Base-by-base conservation (phyloP, 2,329 filamentous ascomycete species). In the Herpomyces periplanetae region DNA sequence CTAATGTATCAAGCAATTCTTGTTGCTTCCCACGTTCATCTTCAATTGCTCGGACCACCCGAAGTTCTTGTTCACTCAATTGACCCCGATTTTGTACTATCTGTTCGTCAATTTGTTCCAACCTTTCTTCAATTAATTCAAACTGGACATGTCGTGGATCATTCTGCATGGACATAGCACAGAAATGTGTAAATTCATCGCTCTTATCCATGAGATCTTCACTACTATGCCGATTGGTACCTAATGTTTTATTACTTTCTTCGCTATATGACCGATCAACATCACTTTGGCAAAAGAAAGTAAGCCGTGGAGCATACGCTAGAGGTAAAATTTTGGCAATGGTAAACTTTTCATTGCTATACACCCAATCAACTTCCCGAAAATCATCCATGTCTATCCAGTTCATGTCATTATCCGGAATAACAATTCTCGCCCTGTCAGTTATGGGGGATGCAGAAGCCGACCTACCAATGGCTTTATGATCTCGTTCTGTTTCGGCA, bases 331-430 rank as follows among this genome's bases (percentile, higher is more conserved):
- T 96, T 36, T 80, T 73, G 1, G 75, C 91, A 27, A 84, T 63
- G 1, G 75, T 73, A 27, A 87, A 84, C 13, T 63, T 56, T 32
- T 85, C 68, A 7, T 68, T 63, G 1, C 75, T 75, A 10, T 88
- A 41, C 20, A 87, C 73, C 75, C 75, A 91, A 34, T 88, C 84
- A 10, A 96, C 44, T 36, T 96, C 80, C 12, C 96, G 73, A 38
- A 96, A 96, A 34, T 96, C 80, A 33, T 96, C 80, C 71, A 96
- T 91, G 32, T 96, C 80, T 25, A 96, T 73, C 80, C 80, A 96
- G 21, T 62, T 71, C 28, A 71, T 59, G 31, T 96, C 80, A 21
- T 84, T 66, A 34, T 96, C 80, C 0, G 80, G 75, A 19, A 96
- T 96, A 0, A 61, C 75, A 34, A 96, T 96, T 20, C 63, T 61